A percentile compares a stretch with the other conserved stretches of the same genome.
Conservation (phyloP, 306 rosid species). For the Nissolia schottii region DNA sequence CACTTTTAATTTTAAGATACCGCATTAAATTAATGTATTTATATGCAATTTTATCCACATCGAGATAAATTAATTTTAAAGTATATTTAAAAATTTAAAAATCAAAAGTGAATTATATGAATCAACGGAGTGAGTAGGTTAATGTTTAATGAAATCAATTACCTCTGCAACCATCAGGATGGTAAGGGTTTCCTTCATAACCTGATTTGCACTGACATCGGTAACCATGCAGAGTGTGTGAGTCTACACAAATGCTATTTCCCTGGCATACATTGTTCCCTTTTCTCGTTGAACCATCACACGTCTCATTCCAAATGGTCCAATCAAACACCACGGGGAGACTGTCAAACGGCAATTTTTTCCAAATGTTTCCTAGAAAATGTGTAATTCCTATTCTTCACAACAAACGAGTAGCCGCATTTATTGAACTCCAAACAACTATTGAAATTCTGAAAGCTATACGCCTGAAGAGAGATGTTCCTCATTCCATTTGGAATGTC, state of each 20-base stretch:
- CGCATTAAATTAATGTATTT: too few species aligned
- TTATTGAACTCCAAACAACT: background rate
- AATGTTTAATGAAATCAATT: background rate
- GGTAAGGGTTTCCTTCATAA: background rate
- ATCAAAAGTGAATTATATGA: too few species aligned
- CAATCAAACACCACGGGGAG: too few species aligned
- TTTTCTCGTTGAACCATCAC: background rate
- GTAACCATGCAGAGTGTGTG: background rate
- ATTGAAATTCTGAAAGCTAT: too few species aligned
- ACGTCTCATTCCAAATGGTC: constrained; percentile 15
- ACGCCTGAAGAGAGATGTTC: background rate
- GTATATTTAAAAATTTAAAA: too few species aligned
- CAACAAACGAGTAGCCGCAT: background rate
- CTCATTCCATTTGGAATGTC: background rate
- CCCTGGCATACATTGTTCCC: background rate
- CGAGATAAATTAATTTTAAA: too few species aligned
- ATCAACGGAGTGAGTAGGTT: too few species aligned
- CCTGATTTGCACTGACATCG: background rate
- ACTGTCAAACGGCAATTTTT: too few species aligned
- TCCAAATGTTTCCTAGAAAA: background rate
- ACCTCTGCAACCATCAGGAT: background rate
- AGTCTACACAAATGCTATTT: background rate
- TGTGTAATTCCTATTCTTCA: background rate
- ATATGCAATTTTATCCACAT: too few species aligned
- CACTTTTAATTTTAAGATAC: too few species aligned